Evolutionary conservation across 2,329 filamentous ascomycete species (phyloP).

Genomic region (Nectriaceae sp.): DNA sequence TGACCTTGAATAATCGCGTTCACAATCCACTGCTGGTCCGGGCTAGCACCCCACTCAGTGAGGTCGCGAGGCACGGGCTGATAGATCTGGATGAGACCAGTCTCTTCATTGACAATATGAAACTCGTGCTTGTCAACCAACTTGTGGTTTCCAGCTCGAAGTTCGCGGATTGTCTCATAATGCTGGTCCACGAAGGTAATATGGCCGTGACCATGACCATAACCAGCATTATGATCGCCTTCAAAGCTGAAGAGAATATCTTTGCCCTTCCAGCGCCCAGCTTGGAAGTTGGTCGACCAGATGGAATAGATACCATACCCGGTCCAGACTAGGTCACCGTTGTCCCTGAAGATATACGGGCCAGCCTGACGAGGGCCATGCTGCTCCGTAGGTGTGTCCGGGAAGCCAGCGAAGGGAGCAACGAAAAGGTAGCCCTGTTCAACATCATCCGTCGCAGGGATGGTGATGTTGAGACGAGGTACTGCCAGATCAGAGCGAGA

Average conservation of each 20-base stretch:
- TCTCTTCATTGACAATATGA: conserved; percentile 52
- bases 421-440: conserved; percentile 48
- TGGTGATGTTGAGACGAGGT: conserved; percentile 43
- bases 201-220: conserved; percentile 57
- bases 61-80: conserved; percentile 50
- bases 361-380: conserved; percentile 52
- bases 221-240: conserved; percentile 51
- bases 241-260: conserved; percentile 57
- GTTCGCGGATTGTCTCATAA: conserved; percentile 55
- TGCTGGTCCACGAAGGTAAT: conserved; percentile 53
- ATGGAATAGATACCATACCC: conserved; percentile 54
- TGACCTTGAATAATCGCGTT: conserved; percentile 55
- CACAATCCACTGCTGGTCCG: conserved; percentile 57
- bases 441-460: conserved; percentile 41
- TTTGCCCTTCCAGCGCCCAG: conserved; percentile 49
- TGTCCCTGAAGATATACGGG: conserved; percentile 56
- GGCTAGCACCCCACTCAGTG: conserved; percentile 44
- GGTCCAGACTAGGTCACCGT: conserved; percentile 59
- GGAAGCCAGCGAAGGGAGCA: conserved; percentile 38
- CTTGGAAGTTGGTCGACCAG: conserved; percentile 57
- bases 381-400: conserved; percentile 37
- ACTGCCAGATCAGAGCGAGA: conserved; percentile 33
- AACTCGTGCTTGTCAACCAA: conserved; percentile 59
- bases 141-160: conserved; percentile 53
- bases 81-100: conserved; percentile 55